Conservation (phyloP, 176 grass and related monocot species). For the Paspalum notatum region DNA sequence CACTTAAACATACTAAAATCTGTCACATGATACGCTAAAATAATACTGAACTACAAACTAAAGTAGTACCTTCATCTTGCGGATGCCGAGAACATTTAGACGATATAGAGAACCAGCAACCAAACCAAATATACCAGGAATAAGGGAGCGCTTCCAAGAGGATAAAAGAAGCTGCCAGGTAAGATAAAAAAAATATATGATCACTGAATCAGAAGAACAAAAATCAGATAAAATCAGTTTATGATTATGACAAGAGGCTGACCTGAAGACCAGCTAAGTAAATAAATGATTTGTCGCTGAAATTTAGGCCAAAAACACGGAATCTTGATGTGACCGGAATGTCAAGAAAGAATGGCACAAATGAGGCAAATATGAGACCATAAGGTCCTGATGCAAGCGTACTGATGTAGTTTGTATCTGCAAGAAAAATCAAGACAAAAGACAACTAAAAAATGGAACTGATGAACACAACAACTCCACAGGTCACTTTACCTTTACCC, state of each 20-base stretch:
- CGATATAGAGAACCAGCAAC: conserved; percentile 80
- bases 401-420: conserved; percentile 74
- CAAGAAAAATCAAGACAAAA: conserved; percentile 28
- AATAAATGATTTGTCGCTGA: conserved; percentile 88
- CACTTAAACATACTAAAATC: background rate
- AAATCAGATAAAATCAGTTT: conserved; percentile 36
- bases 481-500: background rate
- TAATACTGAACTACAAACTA: too few relatives aligned
- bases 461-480: background rate
- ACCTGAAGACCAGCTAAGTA: conserved; percentile 96
- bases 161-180: conserved; percentile 85
- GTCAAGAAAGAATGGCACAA: conserved; percentile 87
- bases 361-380: conserved; percentile 92
- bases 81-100: conserved; percentile 74
- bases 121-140: conserved; percentile 90
- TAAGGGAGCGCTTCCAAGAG: conserved; percentile 77
- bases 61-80: conserved; percentile 64
- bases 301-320: conserved; percentile 74
- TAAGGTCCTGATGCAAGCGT: conserved; percentile 85
- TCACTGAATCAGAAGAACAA: background rate
- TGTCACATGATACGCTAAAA: too few relatives aligned
- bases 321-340: conserved; percentile 88
- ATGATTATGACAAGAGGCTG: conserved; percentile 40
- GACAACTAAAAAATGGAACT: conserved; percentile 21
- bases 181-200: conserved; percentile 29